phyloP scores from a whole-genome alignment of 306 rosid species.

The Canavalia gladiata region DNA sequence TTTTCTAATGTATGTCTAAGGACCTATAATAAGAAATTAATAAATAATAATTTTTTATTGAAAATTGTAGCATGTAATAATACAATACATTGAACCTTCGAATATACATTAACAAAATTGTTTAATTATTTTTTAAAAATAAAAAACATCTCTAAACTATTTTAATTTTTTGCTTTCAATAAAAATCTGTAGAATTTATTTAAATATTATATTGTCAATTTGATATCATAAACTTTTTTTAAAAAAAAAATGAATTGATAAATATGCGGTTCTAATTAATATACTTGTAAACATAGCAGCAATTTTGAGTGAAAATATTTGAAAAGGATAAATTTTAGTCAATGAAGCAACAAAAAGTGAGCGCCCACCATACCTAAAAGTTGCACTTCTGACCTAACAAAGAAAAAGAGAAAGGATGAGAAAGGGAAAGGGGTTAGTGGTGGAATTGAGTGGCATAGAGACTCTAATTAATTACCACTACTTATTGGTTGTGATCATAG shows the following conservation, averaged over 20 bases:
- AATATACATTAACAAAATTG: no score
- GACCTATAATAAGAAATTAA: no score
- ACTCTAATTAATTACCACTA: conserved; percentile 5
- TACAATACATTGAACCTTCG: no score
- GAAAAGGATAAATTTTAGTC: not conserved
- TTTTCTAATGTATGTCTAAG: no score
- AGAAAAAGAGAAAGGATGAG: not conserved
- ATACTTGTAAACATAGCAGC: not conserved
- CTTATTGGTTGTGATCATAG: conserved; percentile 18
- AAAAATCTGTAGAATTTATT: no score
- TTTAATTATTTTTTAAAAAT: no score
- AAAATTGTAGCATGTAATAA: no score
- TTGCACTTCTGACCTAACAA: conserved; percentile 34
- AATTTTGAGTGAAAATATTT: not conserved
- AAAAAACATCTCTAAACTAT: no score
- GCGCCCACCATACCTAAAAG: conserved; percentile 44
- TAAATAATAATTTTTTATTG: no score
- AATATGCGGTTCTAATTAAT: not conserved
- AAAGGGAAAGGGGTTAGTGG: not conserved
- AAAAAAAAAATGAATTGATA: not conserved
- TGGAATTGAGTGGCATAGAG: conserved; percentile 38
- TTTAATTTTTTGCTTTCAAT: no score
- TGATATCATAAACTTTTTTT: no score
- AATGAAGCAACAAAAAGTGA: conserved; percentile 30
- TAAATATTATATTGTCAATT: no score